Evolutionary conservation across 1,284 basidiomycete species (phyloP), one percentile per base, ranked within the genome.

Genomic region (Trametes sp.): DNA sequence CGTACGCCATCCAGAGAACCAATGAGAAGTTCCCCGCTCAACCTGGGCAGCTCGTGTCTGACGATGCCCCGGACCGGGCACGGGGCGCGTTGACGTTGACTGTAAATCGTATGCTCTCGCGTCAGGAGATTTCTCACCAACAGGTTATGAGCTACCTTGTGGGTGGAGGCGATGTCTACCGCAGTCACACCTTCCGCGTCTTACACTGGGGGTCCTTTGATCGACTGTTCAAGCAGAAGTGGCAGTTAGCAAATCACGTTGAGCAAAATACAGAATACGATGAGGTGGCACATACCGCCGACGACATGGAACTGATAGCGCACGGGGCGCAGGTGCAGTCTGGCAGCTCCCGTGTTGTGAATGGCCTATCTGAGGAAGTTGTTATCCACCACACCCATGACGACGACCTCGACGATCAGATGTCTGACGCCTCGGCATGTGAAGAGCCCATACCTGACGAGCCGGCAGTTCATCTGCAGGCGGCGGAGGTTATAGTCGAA

Each of bases 121-220:
- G 45, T 41, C 36, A 50, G 14, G 62, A 63, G 29, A 41, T 63
- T 19, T 59, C 57, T 5, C 61, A 63, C 21, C 51, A 48, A 11
- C 55, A 66, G 13, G 59, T 61, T 1, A 63, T 63, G 58, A 52
- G 59, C 29, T 63, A 61, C 14, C 45, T 63, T 0, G 23, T 63
- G 19, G 58, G 55, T 0, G 61, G 64, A 0, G 57, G 57, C 0
- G 46, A 66, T 42, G 44, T 49, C 1, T 60, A 60, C 29, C 35
- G 33, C 0, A 50, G 52, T 19, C 52, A 60, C 8, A 36, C 35
- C 1, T 60, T 46, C 14, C 33, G 52, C 1, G 26, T 60, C 3
- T 21, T 60, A 11, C 52, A 60, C 13, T 54, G 19, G 29, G 49
- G 52, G 1, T 1, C 29, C 2, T 60, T 60, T 24, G 58, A 60